Evolutionary conservation across 495 filamentous ascomycete species (phyloP), one percentile per base, ranked within the genome.

Genomic region (Daldinia loculata): DNA sequence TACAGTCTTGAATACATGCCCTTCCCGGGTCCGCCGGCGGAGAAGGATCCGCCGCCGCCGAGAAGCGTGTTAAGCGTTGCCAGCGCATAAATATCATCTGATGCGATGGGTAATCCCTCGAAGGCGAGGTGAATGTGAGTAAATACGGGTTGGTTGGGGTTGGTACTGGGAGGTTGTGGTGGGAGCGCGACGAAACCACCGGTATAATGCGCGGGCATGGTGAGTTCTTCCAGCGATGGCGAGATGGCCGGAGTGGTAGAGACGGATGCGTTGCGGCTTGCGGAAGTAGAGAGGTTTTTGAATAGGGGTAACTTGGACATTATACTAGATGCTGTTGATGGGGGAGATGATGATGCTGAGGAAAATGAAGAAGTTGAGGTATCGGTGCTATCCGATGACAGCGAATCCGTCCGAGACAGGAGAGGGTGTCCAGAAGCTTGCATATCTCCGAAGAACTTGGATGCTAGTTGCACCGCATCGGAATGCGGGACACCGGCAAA

Each of bases 1-100:
- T 97, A 99, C 30, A 98, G 87, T 6, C 96, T 91, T 17, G 92
- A 95, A 83, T 97, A 98, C 95, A 99, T 98, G 66, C 95, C 95
- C 83, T 99, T 99, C 53, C 95, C 95, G 19, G 95, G 95, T 2
- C 95, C 95, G 70, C 95, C 95, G 43, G 95, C 95, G n/a, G 91
- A 94, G 83, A 99, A 99, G 61, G 93, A 97, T 15, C 96, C 96
- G 60, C 95, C 95, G 6, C 95, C 95, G 48, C 95, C 95, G 26
- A 99, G 91, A 34, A 99, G 90, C 3, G 93, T 98, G 78, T 98
- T 96, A 0, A 99, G 85, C n/a, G 94, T 97, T 26, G 95, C 95
- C 27, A 98, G 88, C 41, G 95, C 95, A 77, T 98, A 99, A 73
- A 99, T 97, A 76, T 98, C 95, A 2, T 90, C 88, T 34, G 91